Percentiles rank a stretch among this genome's conserved stretches.
These are phyloP conservation scores for Diaporthe sp. DNA, from an alignment of 2,329 filamentous ascomycete species.

Conservation along the genomic window DNA sequence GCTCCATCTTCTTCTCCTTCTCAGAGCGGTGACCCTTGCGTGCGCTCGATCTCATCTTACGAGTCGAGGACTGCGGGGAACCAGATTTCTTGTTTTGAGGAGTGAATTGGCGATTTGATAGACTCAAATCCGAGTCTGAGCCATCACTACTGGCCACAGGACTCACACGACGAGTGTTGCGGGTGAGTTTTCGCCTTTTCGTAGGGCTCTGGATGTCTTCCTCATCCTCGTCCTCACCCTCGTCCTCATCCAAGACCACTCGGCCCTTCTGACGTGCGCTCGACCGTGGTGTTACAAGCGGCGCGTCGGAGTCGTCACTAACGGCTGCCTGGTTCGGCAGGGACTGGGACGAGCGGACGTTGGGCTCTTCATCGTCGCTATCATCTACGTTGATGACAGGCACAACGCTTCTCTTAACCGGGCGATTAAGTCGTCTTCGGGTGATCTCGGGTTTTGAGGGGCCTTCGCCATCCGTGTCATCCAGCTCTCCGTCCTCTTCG, in stretches of 20 bases:
- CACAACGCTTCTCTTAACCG: neutral
- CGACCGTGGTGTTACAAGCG: constrained; percentile 38
- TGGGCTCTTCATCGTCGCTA: constrained; percentile 28
- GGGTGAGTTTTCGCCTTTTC: constrained; percentile 48
- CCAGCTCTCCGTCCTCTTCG: constrained; percentile 32
- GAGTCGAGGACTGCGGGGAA: constrained; percentile 27
- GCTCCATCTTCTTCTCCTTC: constrained; percentile 57
- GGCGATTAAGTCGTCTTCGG: constrained; percentile 24
- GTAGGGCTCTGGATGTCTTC: constrained; percentile 46
- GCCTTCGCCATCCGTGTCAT: constrained; percentile 38
- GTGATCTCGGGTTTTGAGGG: constrained; percentile 33
- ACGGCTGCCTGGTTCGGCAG: constrained; percentile 35
- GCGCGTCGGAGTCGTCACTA: constrained; percentile 39
- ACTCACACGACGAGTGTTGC: constrained; percentile 30
- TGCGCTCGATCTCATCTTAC: constrained; percentile 36
- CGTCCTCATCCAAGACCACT: constrained; percentile 27
- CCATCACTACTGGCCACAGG: constrained; percentile 11
- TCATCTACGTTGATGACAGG: constrained; percentile 21
- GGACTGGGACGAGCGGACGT: constrained; percentile 39
- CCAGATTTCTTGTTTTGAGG: neutral
- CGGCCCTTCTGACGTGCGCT: constrained; percentile 28
- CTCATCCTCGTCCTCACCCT: constrained; percentile 34
- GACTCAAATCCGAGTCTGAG: constrained; percentile 5
- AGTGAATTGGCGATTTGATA: constrained; percentile 1
- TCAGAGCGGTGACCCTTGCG: constrained; percentile 52